phyloP scores from a whole-genome alignment of 257 asterid species.

The Plantago elongata region DNA sequence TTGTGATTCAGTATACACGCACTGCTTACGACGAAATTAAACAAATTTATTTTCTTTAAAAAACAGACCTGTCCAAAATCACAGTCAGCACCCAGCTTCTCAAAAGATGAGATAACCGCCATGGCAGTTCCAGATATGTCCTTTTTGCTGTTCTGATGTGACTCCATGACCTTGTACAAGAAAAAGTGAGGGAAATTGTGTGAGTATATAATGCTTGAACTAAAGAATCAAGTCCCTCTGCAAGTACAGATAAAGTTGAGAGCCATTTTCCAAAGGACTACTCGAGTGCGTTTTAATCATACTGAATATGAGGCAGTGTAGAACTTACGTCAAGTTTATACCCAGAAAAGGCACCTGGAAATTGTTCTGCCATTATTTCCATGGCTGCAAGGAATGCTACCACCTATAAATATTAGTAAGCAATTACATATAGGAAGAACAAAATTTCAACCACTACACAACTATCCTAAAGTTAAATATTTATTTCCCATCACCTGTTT shows the following conservation, averaged over 20 bases:
- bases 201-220: background rate
- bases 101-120: slow-evolving; percentile 89
- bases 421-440: slow-evolving; percentile 7
- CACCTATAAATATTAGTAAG: slow-evolving; percentile 42
- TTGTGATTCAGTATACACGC: background rate
- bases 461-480: slow-evolving; percentile 6
- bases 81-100: slow-evolving; percentile 77
- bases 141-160: slow-evolving; percentile 92
- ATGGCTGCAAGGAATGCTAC: slow-evolving; percentile 96
- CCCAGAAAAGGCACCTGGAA: slow-evolving; percentile 98
- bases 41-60: slow-evolving; percentile 4
- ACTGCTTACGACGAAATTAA: background rate
- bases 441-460: slow-evolving; percentile 8
- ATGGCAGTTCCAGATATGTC: slow-evolving; percentile 95
- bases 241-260: too few species aligned
- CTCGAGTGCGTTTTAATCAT: background rate
- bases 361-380: slow-evolving; percentile 87
- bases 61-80: slow-evolving; percentile 59
- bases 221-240: background rate
- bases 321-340: slow-evolving; percentile 62
- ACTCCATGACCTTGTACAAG: slow-evolving; percentile 72
- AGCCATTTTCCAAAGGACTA: too few species aligned
- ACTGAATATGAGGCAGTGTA: background rate
- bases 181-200: slow-evolving; percentile 2
- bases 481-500: slow-evolving; percentile 61